Percentiles rank a stretch among this genome's conserved stretches.
phyloP scores from a whole-genome alignment of 805 yeast genomes.

The Tanozyma kutaoensis region DNA sequence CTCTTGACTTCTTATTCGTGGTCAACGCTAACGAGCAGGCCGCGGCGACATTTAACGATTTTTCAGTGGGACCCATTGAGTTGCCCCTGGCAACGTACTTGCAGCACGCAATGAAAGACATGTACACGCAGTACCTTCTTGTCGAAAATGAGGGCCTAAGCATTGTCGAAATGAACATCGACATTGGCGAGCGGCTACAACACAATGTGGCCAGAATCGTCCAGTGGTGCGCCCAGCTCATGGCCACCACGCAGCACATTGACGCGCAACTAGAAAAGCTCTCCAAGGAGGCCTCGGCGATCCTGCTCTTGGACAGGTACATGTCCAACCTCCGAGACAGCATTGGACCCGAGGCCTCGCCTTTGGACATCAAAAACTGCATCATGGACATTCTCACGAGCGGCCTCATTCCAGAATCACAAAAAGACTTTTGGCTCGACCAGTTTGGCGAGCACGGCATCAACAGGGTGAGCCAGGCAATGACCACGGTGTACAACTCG shows the following conservation, averaged over 20 bases:
- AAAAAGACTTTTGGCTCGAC: slow-evolving; percentile 49
- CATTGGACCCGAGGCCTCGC: background rate
- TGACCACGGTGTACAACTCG: slow-evolving; percentile 36
- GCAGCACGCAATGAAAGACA: slow-evolving; percentile 10
- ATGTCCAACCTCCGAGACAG: slow-evolving; percentile 19
- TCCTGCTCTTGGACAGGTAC: slow-evolving; percentile 17
- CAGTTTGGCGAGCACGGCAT: slow-evolving; percentile 57
- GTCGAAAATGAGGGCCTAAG: slow-evolving; percentile 3
- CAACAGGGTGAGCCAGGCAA: slow-evolving; percentile 38
- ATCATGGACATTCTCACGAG: slow-evolving; percentile 32
- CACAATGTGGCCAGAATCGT: slow-evolving; percentile 10
- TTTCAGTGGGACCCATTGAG: slow-evolving; percentile 14
- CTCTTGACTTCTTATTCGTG: slow-evolving; percentile 13
- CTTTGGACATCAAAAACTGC: slow-evolving; percentile 4
- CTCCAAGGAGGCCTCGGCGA: slow-evolving; percentile 11
- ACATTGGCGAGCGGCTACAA: slow-evolving; percentile 2
- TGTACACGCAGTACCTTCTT: slow-evolving; percentile 15
- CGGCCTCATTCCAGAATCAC: slow-evolving; percentile 35
- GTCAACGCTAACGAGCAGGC: slow-evolving; percentile 9
- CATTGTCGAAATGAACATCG: slow-evolving; percentile 7
- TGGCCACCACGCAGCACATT: slow-evolving; percentile 12
- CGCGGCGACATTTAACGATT: slow-evolving; percentile 18
- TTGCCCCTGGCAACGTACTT: slow-evolving; percentile 8
- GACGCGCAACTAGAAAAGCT: slow-evolving; percentile 9
- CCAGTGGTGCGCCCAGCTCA: slow-evolving; percentile 11